These are phyloP conservation scores for Spinacia oleracea DNA, from an alignment of 179 eudicot genomes.

Conservation along the genomic window DNA sequence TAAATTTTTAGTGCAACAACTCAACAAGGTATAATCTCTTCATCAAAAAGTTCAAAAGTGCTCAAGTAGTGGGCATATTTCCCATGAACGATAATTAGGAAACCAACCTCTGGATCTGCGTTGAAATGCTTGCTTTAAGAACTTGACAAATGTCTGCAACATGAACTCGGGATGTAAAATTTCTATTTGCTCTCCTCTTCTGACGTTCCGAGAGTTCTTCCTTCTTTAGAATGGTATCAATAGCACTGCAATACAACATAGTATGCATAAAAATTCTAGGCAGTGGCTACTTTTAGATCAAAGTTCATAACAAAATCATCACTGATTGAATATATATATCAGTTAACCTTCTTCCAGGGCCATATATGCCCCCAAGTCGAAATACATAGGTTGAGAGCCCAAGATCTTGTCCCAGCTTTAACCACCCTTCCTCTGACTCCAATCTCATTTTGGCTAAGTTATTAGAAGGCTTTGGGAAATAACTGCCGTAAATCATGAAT, in stretches of 20 bases:
- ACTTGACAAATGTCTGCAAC: constrained; percentile 88
- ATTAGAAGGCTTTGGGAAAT: constrained; percentile 46
- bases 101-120: constrained; percentile 52
- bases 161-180: constrained; percentile 79
- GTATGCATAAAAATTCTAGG: constrained; percentile 7
- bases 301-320: constrained; percentile 3
- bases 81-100: neutral
- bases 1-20: too few species aligned
- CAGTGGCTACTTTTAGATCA: neutral
- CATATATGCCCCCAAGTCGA: constrained; percentile 94
- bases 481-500: constrained; percentile 39
- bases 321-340: neutral
- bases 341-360: constrained; percentile 89
- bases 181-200: constrained; percentile 54
- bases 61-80: neutral
- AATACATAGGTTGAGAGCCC: constrained; percentile 59
- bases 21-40: neutral
- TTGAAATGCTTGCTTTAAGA: constrained; percentile 54
- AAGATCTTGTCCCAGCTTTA: constrained; percentile 63
- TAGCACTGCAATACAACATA: constrained; percentile 58
- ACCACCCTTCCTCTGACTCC: constrained; percentile 82
- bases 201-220: constrained; percentile 55
- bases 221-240: constrained; percentile 69
- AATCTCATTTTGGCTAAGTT: constrained; percentile 57
- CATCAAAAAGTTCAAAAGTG: neutral